Conservation (phyloP, 176 grass and related monocot genomes). For the Zea luxurians region DNA sequence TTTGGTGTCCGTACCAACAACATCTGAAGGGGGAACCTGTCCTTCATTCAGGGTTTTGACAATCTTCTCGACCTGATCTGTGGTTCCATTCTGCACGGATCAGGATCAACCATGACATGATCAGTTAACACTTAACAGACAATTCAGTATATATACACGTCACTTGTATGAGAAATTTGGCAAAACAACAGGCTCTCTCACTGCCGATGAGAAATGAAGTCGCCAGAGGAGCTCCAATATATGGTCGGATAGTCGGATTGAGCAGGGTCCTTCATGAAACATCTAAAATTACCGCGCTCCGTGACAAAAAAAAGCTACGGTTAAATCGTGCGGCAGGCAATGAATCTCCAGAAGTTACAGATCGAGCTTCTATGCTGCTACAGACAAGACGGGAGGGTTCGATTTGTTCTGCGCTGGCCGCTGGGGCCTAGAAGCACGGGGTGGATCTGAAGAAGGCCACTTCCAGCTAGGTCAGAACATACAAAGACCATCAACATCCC, state of each 20-base stretch:
- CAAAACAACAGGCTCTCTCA: neutral
- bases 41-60: conserved; percentile 67
- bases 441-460: too few relatives aligned
- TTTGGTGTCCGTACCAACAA: conserved; percentile 59
- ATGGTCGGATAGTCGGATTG: too few relatives aligned
- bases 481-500: neutral
- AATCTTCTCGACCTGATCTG: conserved; percentile 77
- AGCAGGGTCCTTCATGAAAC: neutral
- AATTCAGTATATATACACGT: neutral
- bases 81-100: conserved; percentile 79
- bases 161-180: neutral
- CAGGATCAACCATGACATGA: neutral
- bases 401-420: neutral
- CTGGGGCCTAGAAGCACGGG: neutral
- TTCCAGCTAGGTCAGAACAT: neutral
- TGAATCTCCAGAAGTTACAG: neutral
- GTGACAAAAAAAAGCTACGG: neutral
- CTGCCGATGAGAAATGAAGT: neutral
- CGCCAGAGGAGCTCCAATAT: neutral
- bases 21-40: conserved; percentile 65
- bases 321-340: neutral
- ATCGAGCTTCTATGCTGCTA: neutral
- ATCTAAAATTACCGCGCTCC: neutral
- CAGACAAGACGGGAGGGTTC: too few relatives aligned
- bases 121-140: neutral